Evolutionary conservation across 2,329 filamentous ascomycete species (phyloP), one percentile per base, ranked within the genome.

Genomic region (Arthrobotrys conoides): DNA sequence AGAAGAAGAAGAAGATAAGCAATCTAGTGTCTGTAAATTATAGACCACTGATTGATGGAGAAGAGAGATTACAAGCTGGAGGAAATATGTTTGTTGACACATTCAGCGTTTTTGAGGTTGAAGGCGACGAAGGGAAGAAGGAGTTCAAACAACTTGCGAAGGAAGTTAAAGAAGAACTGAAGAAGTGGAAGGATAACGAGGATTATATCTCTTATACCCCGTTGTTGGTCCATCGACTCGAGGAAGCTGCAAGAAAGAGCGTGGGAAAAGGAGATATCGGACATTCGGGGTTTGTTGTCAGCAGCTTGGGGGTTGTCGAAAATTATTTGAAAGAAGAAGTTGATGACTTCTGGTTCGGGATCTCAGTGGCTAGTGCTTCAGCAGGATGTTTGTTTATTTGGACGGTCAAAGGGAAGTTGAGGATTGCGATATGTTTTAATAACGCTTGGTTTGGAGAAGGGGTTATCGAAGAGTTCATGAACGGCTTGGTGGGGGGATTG

Each of bases 311-410:
- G 3, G 12, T 68, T 1, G 44, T 61, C 6, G 63, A 68, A 10
- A 75, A 55, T 12, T 63, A 68, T 64, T 16, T 75, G 10, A 55
- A 20, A 1, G 63, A 63, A n/a, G 41, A 46, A 20, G 27, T 63
- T 18, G 55, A 63, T 1, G 64, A 75, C 38, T 68, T 63, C 44
- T 75, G 71, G 71, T 67, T 75, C 18, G 41, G 18, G 3, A 41
- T 68, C 14, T 16, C 16, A 20, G 53, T n/a, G 5, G 27, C 63
- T 9, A 36, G 38, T 44, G 18, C 20, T 9, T 0, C 41, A 0
- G n/a, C 53, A 4, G 53, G 53, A 1, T 57, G 53, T 5, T 36
- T 57, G 27, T 57, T 57, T 38, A 10, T 57, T 10, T 57, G 53
- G 53, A 57, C 53, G 5, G 30, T 57, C 12, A 20, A 12, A n/a